These are phyloP conservation scores for Inonotus hispidus DNA, from an alignment of 1,284 basidiomycete species.

Conservation along the genomic window DNA sequence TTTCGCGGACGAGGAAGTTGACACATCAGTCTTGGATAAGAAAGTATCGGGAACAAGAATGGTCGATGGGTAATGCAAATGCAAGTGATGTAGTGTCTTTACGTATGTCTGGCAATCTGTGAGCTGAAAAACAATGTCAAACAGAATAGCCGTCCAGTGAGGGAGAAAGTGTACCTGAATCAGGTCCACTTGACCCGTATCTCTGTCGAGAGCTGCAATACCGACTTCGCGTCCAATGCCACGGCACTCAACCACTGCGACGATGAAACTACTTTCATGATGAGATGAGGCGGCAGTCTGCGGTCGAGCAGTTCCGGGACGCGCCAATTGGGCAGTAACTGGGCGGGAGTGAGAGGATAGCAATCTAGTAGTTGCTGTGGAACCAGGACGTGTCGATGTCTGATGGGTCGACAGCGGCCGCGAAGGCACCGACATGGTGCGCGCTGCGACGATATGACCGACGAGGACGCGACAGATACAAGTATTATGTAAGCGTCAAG, in stretches of 20 bases:
- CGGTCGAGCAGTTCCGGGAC: constrained; percentile 39
- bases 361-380: constrained; percentile 20
- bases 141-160: not conserved
- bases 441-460: not conserved
- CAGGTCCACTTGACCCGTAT: constrained; percentile 70
- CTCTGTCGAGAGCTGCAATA: constrained; percentile 76
- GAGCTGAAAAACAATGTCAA: constrained; percentile 40
- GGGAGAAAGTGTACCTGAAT: constrained; percentile 47
- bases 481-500: too few species aligned
- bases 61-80: constrained; percentile 63
- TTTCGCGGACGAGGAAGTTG: constrained; percentile 41
- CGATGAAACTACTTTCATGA: constrained; percentile 53
- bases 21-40: constrained; percentile 46
- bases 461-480: not conserved
- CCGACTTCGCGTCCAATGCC: constrained; percentile 79
- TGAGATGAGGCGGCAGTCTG: constrained; percentile 55
- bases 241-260: constrained; percentile 69
- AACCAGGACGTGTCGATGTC: constrained; percentile 8
- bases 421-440: not conserved
- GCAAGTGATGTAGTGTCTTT: constrained; percentile 83
- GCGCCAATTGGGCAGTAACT: constrained; percentile 21
- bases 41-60: constrained; percentile 80
- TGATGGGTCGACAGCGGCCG: not conserved
- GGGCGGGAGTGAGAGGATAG: constrained; percentile 29
- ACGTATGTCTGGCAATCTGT: constrained; percentile 82